Evolutionary conservation across 1,139 yeast genomes (phyloP).

Genomic region (Saccharomyces hybrid): DNA sequence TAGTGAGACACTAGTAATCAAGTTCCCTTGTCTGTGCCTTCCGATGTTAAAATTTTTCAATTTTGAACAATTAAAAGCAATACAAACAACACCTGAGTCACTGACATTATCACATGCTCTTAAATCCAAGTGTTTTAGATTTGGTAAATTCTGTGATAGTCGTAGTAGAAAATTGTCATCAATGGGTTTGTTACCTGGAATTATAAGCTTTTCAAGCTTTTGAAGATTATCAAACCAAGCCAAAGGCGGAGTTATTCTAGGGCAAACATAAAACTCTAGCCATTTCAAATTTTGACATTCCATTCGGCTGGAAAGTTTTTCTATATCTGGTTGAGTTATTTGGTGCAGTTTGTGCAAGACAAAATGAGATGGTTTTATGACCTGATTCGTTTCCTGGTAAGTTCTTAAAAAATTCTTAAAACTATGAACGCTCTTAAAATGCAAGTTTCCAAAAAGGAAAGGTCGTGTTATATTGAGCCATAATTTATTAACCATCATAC

Average conservation of each 20-base stretch:
- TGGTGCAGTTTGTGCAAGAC: constrained; percentile 45
- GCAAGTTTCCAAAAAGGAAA: constrained; percentile 47
- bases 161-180: constrained; percentile 51
- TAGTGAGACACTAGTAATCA: constrained; percentile 65
- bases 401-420: constrained; percentile 40
- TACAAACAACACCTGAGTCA: constrained; percentile 62
- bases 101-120: constrained; percentile 78
- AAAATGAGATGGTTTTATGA: constrained; percentile 36
- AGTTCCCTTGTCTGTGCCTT: constrained; percentile 60
- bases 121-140: constrained; percentile 58
- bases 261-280: constrained; percentile 82
- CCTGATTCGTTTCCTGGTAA: constrained; percentile 3
- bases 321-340: constrained; percentile 40
- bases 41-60: constrained; percentile 66
- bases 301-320: constrained; percentile 34
- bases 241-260: constrained; percentile 52
- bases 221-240: constrained; percentile 37
- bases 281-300: constrained; percentile 46
- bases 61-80: constrained; percentile 53
- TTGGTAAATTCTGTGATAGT: constrained; percentile 51
- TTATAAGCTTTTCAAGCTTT: constrained; percentile 48
- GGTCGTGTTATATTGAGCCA: constrained; percentile 55
- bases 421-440: constrained; percentile 44
- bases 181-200: constrained; percentile 68
- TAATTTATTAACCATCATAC: constrained; percentile 58